Percentiles rank a stretch among this genome's conserved stretches.
Evolutionary conservation across 1,284 basidiomycete species (phyloP).

Genomic region (Rhodotorula glutinis): DNA sequence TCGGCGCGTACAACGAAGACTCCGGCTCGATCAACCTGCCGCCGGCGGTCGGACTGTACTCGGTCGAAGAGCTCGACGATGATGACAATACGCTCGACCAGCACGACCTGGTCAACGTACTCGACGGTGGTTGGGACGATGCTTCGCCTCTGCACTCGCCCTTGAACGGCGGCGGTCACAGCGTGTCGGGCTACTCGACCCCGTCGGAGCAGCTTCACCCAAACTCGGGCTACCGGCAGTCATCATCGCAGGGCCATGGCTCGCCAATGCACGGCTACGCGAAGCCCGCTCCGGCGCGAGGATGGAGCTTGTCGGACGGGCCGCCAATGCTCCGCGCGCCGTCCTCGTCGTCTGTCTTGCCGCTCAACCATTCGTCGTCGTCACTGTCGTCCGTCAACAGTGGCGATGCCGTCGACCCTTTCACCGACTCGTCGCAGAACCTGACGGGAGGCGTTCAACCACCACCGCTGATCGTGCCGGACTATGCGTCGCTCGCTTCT

Average conservation of each 20-base stretch:
- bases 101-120: conserved; percentile 79
- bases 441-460: neutral
- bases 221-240: neutral
- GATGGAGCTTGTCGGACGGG: conserved; percentile 30
- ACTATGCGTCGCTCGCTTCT: conserved; percentile 4
- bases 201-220: conserved; percentile 13
- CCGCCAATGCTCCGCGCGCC: conserved; percentile 9
- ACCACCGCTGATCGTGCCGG: conserved; percentile 6
- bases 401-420: neutral
- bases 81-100: conserved; percentile 55
- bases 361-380: conserved; percentile 10
- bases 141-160: conserved; percentile 11
- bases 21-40: conserved; percentile 58
- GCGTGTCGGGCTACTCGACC: conserved; percentile 27
- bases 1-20: conserved; percentile 84
- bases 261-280: neutral
- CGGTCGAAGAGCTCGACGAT: conserved; percentile 39
- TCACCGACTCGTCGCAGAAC: conserved; percentile 2
- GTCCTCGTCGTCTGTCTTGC: conserved; percentile 12
- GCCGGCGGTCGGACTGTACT: conserved; percentile 62
- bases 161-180: neutral
- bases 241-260: neutral
- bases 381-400: conserved; percentile 14
- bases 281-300: conserved; percentile 3
- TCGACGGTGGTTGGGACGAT: conserved; percentile 82